These are phyloP conservation scores for Geosmithia morbida DNA, from an alignment of 2,329 filamentous ascomycete species.

Conservation along the genomic window DNA sequence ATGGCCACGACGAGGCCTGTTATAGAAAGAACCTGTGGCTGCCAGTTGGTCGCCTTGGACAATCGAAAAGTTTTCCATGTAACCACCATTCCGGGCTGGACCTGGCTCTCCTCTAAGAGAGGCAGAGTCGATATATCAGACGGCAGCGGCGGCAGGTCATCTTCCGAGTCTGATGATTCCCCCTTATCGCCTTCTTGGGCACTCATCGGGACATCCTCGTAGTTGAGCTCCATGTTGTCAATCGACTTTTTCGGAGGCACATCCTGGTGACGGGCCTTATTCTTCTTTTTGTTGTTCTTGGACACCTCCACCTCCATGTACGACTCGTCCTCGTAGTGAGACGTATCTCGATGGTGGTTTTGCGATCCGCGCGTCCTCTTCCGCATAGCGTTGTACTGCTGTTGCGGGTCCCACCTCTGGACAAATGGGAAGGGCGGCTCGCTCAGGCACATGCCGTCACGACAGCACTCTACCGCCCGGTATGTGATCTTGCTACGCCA, in stretches of 20 bases:
- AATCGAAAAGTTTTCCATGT: slow-evolving; percentile 53
- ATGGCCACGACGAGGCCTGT: slow-evolving; percentile 52
- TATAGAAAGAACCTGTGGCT: slow-evolving; percentile 46
- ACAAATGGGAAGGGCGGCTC: slow-evolving; percentile 81
- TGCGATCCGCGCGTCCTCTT: slow-evolving; percentile 34
- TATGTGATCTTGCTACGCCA: slow-evolving; percentile 67
- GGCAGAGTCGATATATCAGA: slow-evolving; percentile 39
- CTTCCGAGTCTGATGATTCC: slow-evolving; percentile 28
- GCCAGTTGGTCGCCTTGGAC: slow-evolving; percentile 48
- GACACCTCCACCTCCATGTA: slow-evolving; percentile 4
- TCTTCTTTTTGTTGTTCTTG: slow-evolving; percentile 24
- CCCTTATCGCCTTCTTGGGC: slow-evolving; percentile 16
- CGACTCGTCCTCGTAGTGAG: slow-evolving; percentile 12
- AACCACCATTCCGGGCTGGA: slow-evolving; percentile 46
- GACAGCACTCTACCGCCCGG: slow-evolving; percentile 69
- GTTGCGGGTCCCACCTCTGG: slow-evolving; percentile 76
- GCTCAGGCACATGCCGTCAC: slow-evolving; percentile 52
- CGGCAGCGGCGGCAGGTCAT: slow-evolving; percentile 51
- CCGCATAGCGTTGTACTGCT: slow-evolving; percentile 28
- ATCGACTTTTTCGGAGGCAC: slow-evolving; percentile 3
- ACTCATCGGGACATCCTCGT: slow-evolving; percentile 15
- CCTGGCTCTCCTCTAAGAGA: slow-evolving; percentile 29
- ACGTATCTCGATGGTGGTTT: slow-evolving; percentile 8
- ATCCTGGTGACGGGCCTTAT: slow-evolving; percentile 4
- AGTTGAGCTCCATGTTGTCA: slow-evolving; percentile 23